Evolutionary conservation across 768 basidiomycete species (phyloP).

Genomic region (Mycena sanguinolenta): DNA sequence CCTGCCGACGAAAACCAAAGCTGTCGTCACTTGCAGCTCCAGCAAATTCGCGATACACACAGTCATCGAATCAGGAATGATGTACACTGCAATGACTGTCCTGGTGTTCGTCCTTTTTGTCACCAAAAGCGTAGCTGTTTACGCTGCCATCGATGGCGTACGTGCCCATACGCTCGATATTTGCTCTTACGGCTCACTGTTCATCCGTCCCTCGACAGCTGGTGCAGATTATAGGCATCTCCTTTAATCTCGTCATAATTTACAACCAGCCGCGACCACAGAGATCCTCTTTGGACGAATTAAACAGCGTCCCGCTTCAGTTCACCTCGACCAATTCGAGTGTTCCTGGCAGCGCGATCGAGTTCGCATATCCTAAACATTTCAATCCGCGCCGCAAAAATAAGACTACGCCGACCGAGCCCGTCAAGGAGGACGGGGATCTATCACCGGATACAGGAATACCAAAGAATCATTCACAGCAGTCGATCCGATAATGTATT

Average conservation of each 20-base stretch:
- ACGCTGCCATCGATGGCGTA: conserved; percentile 23
- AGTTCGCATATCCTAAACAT: conserved; percentile 33
- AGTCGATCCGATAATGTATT: conserved; percentile 18
- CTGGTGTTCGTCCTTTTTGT: conserved; percentile 28
- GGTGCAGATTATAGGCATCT: conserved; percentile 31
- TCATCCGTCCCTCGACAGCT: conserved; percentile 10
- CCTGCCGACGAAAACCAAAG: neutral
- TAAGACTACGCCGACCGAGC: neutral
- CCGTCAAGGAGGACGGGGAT: conserved; percentile 1
- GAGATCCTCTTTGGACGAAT: neutral
- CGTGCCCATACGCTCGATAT: neutral
- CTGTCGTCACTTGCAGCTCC: neutral
- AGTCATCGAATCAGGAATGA: conserved; percentile 31
- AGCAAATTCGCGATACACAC: conserved; percentile 6
- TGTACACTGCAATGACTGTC: conserved; percentile 23
- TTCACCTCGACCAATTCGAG: conserved; percentile 20
- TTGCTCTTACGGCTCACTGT: neutral
- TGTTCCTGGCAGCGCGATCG: conserved; percentile 30
- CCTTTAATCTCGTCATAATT: conserved; percentile 34
- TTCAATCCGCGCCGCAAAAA: conserved; percentile 32
- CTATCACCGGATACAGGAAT: neutral
- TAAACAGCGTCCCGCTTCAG: conserved; percentile 22
- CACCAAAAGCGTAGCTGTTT: conserved; percentile 12
- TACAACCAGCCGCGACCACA: conserved; percentile 15
- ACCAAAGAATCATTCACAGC: conserved; percentile 17